Evolutionary conservation across 768 basidiomycete species (phyloP).

Genomic region (Termitomyces sp.): DNA sequence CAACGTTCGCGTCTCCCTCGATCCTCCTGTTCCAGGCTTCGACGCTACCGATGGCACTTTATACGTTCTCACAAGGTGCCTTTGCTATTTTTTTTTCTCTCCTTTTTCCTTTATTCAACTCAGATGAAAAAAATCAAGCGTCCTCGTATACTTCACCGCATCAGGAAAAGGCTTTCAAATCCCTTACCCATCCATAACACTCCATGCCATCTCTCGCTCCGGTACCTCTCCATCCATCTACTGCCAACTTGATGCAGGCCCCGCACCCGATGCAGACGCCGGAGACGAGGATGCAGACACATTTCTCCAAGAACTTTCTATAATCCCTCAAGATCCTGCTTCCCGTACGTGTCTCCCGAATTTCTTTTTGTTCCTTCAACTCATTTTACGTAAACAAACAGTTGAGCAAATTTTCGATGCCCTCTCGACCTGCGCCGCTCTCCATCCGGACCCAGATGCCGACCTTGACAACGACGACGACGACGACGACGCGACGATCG

Average conservation of each 20-base stretch:
- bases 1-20: constrained; percentile 60
- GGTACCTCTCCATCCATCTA: constrained; percentile 66
- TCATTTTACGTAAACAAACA: constrained; percentile 20
- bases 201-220: constrained; percentile 86
- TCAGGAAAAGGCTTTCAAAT: constrained; percentile 37
- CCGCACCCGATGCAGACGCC: constrained; percentile 20
- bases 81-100: background rate
- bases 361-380: background rate
- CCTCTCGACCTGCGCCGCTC: constrained; percentile 77
- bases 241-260: constrained; percentile 83
- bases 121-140: constrained; percentile 34
- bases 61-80: constrained; percentile 82
- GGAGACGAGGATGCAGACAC: constrained; percentile 29
- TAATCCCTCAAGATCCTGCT: constrained; percentile 55
- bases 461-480: constrained; percentile 39
- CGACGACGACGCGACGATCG: constrained; percentile 32
- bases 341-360: constrained; percentile 47
- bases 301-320: constrained; percentile 75
- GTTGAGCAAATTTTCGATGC: constrained; percentile 85
- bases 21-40: constrained; percentile 64
- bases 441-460: constrained; percentile 64
- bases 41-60: constrained; percentile 56
- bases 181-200: constrained; percentile 83
- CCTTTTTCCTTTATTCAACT: background rate
- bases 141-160: constrained; percentile 59